phyloP scores from a whole-genome alignment of 2,329 filamentous ascomycete genomes.

The Colletotrichum liriopes region DNA sequence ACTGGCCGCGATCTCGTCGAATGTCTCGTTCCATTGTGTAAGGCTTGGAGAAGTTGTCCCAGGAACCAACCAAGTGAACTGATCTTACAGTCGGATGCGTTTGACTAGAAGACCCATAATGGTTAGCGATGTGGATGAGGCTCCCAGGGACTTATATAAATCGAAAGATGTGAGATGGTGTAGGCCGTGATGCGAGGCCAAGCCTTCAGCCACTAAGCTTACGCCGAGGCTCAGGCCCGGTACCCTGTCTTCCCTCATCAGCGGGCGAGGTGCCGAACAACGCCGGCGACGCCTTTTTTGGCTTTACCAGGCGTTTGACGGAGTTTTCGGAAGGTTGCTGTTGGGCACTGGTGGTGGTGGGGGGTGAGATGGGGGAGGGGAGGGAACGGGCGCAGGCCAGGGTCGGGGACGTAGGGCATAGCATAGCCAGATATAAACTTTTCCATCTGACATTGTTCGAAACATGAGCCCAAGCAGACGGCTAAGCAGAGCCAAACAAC shows the following conservation, averaged over 20 bases:
- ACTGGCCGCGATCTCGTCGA: constrained; percentile 81
- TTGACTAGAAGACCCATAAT: constrained; percentile 61
- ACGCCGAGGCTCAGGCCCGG: constrained; percentile 28
- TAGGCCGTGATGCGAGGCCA: constrained; percentile 35
- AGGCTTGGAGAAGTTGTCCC: constrained; percentile 90
- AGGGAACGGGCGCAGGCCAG: constrained; percentile 38
- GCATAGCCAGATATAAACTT: constrained; percentile 38
- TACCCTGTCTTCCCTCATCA: constrained; percentile 21
- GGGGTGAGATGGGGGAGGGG: constrained; percentile 8
- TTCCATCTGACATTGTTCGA: constrained; percentile 42
- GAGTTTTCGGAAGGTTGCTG: constrained; percentile 39
- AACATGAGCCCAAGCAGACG: constrained; percentile 40
- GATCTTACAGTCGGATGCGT: constrained; percentile 74
- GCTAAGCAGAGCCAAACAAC: constrained; percentile 35
- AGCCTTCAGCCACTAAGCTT: constrained; percentile 40
- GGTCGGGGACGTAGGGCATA: constrained; percentile 35
- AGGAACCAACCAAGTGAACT: constrained; percentile 89
- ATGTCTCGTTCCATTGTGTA: constrained; percentile 88
- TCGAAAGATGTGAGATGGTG: constrained; percentile 5
- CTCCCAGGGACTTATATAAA: constrained; percentile 27
- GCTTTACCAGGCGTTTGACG: constrained; percentile 41
- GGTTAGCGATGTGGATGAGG: constrained; percentile 46
- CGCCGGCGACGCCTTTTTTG: constrained; percentile 27
- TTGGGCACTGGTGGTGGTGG: constrained; percentile 29
- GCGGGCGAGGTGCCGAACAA: constrained; percentile 33